These are phyloP conservation scores for Fusarium staphyleae DNA, from an alignment of 2,329 filamentous ascomycete genomes.

Conservation along the genomic window DNA sequence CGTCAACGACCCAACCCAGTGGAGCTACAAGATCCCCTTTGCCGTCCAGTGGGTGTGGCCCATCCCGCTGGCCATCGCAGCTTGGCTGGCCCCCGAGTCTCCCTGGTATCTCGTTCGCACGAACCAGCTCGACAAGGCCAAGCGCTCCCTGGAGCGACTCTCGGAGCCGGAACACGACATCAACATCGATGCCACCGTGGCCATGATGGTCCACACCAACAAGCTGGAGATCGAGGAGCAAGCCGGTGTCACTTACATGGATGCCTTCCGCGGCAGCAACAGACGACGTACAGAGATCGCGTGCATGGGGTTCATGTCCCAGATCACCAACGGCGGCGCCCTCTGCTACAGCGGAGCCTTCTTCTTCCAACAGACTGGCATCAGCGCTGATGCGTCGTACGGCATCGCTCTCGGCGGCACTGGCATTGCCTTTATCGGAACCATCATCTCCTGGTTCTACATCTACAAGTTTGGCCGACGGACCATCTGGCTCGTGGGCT, in stretches of 20 bases:
- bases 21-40: slow-evolving; percentile 52
- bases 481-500: slow-evolving; percentile 52
- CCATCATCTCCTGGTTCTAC: slow-evolving; percentile 53
- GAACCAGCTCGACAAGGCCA: slow-evolving; percentile 44
- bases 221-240: slow-evolving; percentile 54
- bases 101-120: slow-evolving; percentile 49
- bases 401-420: slow-evolving; percentile 53
- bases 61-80: slow-evolving; percentile 44
- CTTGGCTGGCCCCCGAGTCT: slow-evolving; percentile 47
- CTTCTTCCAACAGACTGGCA: slow-evolving; percentile 57
- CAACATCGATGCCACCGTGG: slow-evolving; percentile 48
- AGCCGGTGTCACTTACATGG: slow-evolving; percentile 50
- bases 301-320: slow-evolving; percentile 51
- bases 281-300: slow-evolving; percentile 55
- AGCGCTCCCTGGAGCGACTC: slow-evolving; percentile 43
- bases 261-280: slow-evolving; percentile 58
- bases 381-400: slow-evolving; percentile 48
- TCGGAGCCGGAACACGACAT: slow-evolving; percentile 44
- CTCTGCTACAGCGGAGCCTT: slow-evolving; percentile 53
- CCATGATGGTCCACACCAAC: slow-evolving; percentile 55
- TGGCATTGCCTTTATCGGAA: slow-evolving; percentile 53
- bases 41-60: slow-evolving; percentile 52
- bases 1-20: slow-evolving; percentile 44
- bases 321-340: slow-evolving; percentile 52
- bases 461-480: slow-evolving; percentile 53